Conservation (phyloP, 176 grass and related monocot species). For the Themeda triandra region DNA sequence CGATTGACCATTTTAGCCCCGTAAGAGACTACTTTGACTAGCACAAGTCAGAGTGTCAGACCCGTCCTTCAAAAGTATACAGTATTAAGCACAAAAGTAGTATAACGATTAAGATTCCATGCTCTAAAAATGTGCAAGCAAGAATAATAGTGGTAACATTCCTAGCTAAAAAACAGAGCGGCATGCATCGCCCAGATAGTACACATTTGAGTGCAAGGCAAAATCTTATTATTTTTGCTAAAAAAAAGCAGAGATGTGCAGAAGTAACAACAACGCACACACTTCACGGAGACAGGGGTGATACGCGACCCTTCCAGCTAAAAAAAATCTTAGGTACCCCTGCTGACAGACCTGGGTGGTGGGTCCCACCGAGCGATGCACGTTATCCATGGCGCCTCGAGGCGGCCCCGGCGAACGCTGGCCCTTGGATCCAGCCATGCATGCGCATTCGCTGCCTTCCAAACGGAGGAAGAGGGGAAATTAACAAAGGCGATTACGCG, state of each 20-base stretch:
- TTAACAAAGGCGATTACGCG: constrained; percentile 15
- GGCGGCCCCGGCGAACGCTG: neutral
- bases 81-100: neutral
- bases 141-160: neutral
- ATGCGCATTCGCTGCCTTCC: constrained; percentile 8
- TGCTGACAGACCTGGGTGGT: neutral
- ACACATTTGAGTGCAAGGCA: neutral
- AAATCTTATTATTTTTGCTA: neutral
- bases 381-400: constrained; percentile 37
- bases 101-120: neutral
- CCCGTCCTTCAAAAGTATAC: neutral
- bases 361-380: constrained; percentile 33
- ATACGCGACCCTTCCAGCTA: neutral
- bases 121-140: neutral
- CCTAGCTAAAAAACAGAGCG: neutral
- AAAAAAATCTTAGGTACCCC: neutral
- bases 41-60: neutral
- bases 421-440: constrained; percentile 30
- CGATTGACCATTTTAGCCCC: constrained; percentile 19
- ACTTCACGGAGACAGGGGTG: neutral
- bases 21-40: constrained; percentile 9
- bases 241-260: neutral
- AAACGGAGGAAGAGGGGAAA: constrained; percentile 12
- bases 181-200: neutral
- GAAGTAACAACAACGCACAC: neutral